These are phyloP conservation scores for Solanum chaucha DNA, from an alignment of 257 asterid genomes.

Conservation along the genomic window DNA sequence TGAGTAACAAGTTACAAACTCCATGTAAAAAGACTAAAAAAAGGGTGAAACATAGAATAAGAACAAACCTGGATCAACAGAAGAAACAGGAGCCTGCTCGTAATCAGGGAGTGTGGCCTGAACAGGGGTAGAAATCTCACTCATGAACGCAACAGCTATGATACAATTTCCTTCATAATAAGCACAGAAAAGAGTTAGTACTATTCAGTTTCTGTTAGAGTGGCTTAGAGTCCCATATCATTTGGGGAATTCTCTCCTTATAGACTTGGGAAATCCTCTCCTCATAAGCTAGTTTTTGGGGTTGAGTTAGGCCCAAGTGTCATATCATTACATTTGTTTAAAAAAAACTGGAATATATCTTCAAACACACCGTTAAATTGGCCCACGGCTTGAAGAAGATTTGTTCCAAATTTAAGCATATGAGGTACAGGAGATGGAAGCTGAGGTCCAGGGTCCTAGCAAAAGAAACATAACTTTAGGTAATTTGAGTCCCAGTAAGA, in stretches of 20 bases:
- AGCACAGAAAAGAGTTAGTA: conserved; percentile 6
- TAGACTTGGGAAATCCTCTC: neutral
- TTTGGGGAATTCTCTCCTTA: neutral
- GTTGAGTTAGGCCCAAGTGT: neutral
- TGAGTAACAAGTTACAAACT: neutral
- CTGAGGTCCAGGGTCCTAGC: conserved; percentile 82
- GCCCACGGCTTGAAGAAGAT: conserved; percentile 92
- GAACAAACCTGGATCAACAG: conserved; percentile 64
- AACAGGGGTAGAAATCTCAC: conserved; percentile 36
- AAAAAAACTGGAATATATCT: neutral
- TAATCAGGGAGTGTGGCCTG: conserved; percentile 43
- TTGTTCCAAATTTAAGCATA: conserved; percentile 69
- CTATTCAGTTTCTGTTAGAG: neutral
- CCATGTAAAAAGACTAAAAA: neutral
- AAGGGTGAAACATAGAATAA: neutral
- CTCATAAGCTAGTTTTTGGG: neutral
- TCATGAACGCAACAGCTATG: conserved; percentile 60
- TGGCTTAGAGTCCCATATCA: neutral
- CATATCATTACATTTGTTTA: neutral
- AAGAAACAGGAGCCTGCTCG: conserved; percentile 49
- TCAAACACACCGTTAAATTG: conserved; percentile 60
- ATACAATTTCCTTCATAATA: conserved; percentile 62
- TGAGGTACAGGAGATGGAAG: conserved; percentile 54
- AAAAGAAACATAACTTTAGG: conserved; percentile 5
- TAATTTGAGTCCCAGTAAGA: neutral